These are phyloP conservation scores for Aspergillus fumigatus DNA, from an alignment of 2,329 filamentous ascomycete species.

Conservation along the genomic window DNA sequence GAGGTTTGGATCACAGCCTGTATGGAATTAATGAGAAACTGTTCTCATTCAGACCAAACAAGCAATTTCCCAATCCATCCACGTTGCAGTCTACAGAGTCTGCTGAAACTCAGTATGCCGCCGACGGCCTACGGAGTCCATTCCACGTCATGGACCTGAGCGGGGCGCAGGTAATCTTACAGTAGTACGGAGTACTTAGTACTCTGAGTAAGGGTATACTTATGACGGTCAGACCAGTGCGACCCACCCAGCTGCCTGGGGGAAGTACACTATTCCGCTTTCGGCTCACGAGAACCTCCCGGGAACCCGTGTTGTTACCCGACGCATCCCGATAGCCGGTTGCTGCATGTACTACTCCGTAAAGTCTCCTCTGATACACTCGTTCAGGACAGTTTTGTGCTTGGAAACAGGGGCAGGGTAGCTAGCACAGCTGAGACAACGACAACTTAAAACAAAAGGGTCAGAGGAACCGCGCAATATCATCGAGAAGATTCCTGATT, in stretches of 20 bases:
- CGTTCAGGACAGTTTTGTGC: not conserved
- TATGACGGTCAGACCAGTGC: not conserved
- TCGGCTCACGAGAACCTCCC: not conserved
- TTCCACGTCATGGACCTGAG: not conserved
- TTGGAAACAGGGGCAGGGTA: not conserved
- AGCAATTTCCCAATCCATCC: not conserved
- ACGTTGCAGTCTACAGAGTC: not conserved
- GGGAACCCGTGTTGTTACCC: slow-evolving; percentile 5
- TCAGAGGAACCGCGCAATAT: not conserved
- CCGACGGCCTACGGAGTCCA: no score
- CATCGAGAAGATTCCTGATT: not conserved
- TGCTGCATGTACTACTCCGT: not conserved
- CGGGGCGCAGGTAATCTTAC: not conserved
- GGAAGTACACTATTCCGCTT: slow-evolving; percentile 1
- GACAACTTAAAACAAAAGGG: not conserved
- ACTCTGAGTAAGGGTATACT: no score
- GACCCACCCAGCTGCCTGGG: not conserved
- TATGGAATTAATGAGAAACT: not conserved
- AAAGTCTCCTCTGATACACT: no score
- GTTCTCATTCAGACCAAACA: not conserved
- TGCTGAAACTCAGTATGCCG: not conserved
- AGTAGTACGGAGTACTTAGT: no score
- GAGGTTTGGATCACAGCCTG: not conserved
- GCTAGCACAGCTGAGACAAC: not conserved
- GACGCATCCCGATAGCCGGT: not conserved